Percentiles rank a stretch among this genome's conserved stretches.
These are phyloP conservation scores for Epichloe sibirici DNA, from an alignment of 2,329 filamentous ascomycete species.

Conservation along the genomic window DNA sequence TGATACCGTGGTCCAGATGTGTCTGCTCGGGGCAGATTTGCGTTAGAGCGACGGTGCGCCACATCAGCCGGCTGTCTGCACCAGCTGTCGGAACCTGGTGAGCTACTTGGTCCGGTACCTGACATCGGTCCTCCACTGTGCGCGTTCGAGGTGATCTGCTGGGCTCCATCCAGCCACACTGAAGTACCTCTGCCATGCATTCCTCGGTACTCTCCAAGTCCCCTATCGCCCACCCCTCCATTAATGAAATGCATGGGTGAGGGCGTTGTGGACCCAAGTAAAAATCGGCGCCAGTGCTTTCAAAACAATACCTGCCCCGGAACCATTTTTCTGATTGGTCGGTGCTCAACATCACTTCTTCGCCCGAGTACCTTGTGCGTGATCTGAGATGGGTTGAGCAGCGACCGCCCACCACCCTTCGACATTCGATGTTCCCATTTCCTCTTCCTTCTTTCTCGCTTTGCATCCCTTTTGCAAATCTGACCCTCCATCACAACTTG, in stretches of 20 bases:
- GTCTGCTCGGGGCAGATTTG: conserved; percentile 2
- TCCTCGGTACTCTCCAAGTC: background rate
- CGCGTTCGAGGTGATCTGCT: background rate
- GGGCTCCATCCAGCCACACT: background rate
- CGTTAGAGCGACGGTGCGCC: conserved; percentile 10
- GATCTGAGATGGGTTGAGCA: conserved; percentile 17
- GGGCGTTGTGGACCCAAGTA: conserved; percentile 11
- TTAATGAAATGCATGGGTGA: background rate
- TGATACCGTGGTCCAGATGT: background rate
- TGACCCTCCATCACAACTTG: conserved; percentile 17
- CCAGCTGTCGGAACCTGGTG: background rate
- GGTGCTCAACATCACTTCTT: conserved; percentile 20
- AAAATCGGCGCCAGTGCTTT: conserved; percentile 22
- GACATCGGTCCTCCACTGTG: background rate
- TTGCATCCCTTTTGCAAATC: conserved; percentile 11
- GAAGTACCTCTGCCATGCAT: background rate
- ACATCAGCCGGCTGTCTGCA: conserved; percentile 4
- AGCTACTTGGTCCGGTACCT: background rate
- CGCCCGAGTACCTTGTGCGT: conserved; percentile 22
- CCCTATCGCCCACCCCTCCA: background rate
- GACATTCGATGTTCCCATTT: conserved; percentile 8
- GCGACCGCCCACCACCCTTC: conserved; percentile 11
- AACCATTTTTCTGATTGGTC: conserved; percentile 29
- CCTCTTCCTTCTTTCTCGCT: conserved; percentile 12
- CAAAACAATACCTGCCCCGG: conserved; percentile 22